A percentile compares a stretch with the other conserved stretches of the same genome.
phyloP scores from a whole-genome alignment of 202 grass and related monocot genomes.

The Panicum hallii region DNA sequence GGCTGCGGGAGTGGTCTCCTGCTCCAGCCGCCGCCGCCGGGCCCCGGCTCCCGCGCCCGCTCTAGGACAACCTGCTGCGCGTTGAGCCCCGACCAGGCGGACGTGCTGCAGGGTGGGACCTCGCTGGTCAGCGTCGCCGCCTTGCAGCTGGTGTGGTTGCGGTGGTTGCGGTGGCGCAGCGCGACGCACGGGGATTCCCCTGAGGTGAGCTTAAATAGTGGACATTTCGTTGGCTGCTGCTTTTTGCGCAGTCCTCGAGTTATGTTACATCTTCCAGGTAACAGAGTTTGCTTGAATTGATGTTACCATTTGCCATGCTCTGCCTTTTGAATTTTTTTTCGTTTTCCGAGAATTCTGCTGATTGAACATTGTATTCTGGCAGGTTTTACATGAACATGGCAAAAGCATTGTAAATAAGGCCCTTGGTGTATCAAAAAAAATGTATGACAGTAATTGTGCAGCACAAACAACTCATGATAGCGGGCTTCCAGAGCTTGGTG shows the following conservation, averaged over 20 bases:
- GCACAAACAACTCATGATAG: conserved; percentile 23
- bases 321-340: neutral
- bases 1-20: conserved; percentile 6
- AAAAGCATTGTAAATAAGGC: conserved; percentile 34
- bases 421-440: neutral
- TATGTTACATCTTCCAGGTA: neutral
- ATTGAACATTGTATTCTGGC: conserved; percentile 22
- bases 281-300: neutral
- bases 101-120: neutral
- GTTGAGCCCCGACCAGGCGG: neutral
- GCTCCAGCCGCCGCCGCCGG: conserved; percentile 25
- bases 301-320: neutral
- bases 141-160: conserved; percentile 47
- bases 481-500: conserved; percentile 24
- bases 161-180: conserved; percentile 36
- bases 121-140: conserved; percentile 26
- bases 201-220: conserved; percentile 31
- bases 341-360: neutral
- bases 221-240: neutral
- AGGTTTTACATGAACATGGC: conserved; percentile 47
- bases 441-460: conserved; percentile 36
- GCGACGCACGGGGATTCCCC: conserved; percentile 3
- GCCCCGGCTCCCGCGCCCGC: neutral
- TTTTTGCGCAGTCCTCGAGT: neutral
- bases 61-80: conserved; percentile 25